Evolutionary conservation across 805 yeast species (phyloP), one percentile per base, ranked within the genome.

Genomic region (Pichia eremophila): DNA sequence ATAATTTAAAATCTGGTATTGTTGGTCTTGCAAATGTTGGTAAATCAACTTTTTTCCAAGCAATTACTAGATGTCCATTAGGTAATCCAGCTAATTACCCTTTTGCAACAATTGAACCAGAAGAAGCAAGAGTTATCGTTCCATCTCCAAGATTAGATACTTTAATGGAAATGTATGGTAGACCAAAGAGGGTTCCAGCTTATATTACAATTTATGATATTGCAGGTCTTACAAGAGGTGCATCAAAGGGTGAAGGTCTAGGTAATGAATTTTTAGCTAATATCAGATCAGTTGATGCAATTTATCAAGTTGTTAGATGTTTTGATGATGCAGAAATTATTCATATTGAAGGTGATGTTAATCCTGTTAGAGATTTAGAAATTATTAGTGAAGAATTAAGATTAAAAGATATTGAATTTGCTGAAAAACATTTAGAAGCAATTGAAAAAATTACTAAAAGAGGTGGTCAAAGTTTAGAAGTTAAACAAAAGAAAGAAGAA

Each of bases 1-100:
- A 68, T 57, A 67, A 68, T 54, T 58, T 68, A 50, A 68, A 68
- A 51, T 66, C 84, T 54, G 99, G 99, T 61, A 89, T 91, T 55
- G 99, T 91, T 50, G 99, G 99, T 51, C 76, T 91, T 52, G 96
- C 96, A 61, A 84, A 77, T 51, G 95, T 91, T 55, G 99, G 99
- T 60, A 93, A 93, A 69, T 88, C 96, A 14, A 91, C 98, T 8
- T 89, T 91, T 68, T 91, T 91, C 79, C 98, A 93, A 70, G 96
- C 96, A 48, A 85, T 93, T 62, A 91, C 98, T 48, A 81, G 83
- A 69, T 87, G 90, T 57, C 88, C 90, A 43, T 72, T 93, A 56
- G 98, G 99, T 53, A 89, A 78, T 72, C 98, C 99, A 48, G 99
- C 98, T 50, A 91, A 91, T 68, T 91, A 90, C 67, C 99, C 99